phyloP scores from a whole-genome alignment of 2,329 filamentous ascomycete species.

The Hymenoscyphus occultus region DNA sequence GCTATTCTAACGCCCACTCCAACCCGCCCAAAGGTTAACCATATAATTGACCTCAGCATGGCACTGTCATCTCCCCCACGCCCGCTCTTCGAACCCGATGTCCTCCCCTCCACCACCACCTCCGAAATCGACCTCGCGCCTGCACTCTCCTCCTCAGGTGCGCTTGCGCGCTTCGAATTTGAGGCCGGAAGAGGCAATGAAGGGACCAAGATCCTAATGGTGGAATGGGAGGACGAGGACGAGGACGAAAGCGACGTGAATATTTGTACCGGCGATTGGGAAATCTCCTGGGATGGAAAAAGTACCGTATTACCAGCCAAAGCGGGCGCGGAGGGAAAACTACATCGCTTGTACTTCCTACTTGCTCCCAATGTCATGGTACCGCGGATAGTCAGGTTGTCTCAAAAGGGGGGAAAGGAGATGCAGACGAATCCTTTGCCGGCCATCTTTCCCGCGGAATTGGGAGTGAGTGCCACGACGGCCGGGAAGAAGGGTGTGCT shows the following conservation, averaged over 20 bases:
- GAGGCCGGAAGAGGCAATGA: conserved; percentile 73
- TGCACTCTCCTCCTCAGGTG: conserved; percentile 50
- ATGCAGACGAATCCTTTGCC: conserved; percentile 75
- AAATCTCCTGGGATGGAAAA: conserved; percentile 82
- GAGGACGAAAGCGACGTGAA: conserved; percentile 48
- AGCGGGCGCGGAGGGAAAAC: conserved; percentile 39
- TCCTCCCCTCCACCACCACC: conserved; percentile 26
- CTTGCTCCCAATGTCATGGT: conserved; percentile 69
- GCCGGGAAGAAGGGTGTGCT: conserved; percentile 77
- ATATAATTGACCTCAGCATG: conserved; percentile 20
- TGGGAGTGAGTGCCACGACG: conserved; percentile 63
- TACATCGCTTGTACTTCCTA: conserved; percentile 72
- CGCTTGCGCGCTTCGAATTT: conserved; percentile 85
- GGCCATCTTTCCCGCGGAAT: conserved; percentile 77
- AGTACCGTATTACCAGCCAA: conserved; percentile 59
- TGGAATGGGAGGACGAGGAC: conserved; percentile 71
- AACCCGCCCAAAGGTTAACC: conserved; percentile 17
- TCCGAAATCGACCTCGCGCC: conserved; percentile 40
- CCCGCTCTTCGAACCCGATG: conserved; percentile 30
- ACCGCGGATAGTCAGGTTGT: conserved; percentile 68
- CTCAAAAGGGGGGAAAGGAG: conserved; percentile 41
- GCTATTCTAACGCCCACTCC: conserved; percentile 23
- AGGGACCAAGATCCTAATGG: conserved; percentile 89
- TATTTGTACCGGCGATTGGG: conserved; percentile 50
- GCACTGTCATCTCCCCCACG: conserved; percentile 26